Evolutionary conservation across 257 asterid species (phyloP), one percentile per base, ranked within the genome.

Genomic region (Fraxinus anomala): DNA sequence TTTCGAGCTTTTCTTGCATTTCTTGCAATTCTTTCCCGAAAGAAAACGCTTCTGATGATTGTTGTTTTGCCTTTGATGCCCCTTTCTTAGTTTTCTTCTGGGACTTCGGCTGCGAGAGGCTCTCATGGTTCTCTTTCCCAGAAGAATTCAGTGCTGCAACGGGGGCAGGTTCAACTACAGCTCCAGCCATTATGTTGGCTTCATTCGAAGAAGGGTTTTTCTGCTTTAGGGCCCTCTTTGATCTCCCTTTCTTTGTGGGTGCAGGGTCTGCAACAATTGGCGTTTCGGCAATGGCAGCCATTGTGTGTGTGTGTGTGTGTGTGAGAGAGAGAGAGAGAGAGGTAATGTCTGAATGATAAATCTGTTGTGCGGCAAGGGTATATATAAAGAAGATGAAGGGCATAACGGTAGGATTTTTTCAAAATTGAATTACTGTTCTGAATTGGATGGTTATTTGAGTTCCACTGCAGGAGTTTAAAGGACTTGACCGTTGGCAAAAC

Each of bases 1-100:
- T 82, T 81, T 89, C 81, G 28, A 94, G 94, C 86, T 89, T 89
- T 69, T 89, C 96, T 70, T 94, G 98, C 98, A 94, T 89, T 80
- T 89, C 92, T 21, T 71, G 88, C 89, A 92, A 54, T 49, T 90
- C 96, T 23, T 81, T 89, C 97, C 92, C 97, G 7, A 94, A 86
- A 4, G 86, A 85, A 9, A 79, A 68, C 5, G 76, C 80, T 47
- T 81, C 89, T 0, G 81, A 6, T 34, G 80, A 4, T 74, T 81
- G 89, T 28, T 87, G 78, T 80, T 90, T 88, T 26, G 80, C 91
- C 86, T 91, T 91, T 0, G 89, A 70, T 1, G 84, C 84, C 61
- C 92, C 97, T 33, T 72, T 92, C 87, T 87, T 94, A 30, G 86
- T 49, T 70, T 89, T 89, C 85, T 87, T 89, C 79, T 71, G 86